phyloP scores from a whole-genome alignment of 169 alveolate genomes.

The Plasmodium vinckei region DNA sequence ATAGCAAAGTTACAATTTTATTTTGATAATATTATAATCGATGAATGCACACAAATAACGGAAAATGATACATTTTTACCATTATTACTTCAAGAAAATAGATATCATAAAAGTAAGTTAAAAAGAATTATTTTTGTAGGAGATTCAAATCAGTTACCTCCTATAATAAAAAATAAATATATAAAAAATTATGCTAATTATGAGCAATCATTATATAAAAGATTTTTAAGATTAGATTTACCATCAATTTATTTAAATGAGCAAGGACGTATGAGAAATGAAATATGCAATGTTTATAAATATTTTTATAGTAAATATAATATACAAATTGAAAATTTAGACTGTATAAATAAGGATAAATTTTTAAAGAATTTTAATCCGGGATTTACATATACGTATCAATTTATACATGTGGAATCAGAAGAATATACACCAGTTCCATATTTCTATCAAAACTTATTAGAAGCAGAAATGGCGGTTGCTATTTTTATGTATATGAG shows the following conservation, averaged over 20 bases:
- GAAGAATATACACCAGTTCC: conserved; percentile 92
- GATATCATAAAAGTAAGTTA: conserved; percentile 81
- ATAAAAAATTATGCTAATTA: conserved; percentile 85
- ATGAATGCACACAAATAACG: conserved; percentile 93
- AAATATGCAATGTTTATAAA: conserved; percentile 90
- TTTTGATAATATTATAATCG: conserved; percentile 90
- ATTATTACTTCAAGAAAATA: conserved; percentile 88
- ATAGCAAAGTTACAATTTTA: conserved; percentile 84
- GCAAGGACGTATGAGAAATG: conserved; percentile 93
- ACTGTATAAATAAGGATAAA: conserved; percentile 44
- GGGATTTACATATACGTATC: conserved; percentile 85
- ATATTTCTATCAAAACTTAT: conserved; percentile 92
- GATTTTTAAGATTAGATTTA: conserved; percentile 88
- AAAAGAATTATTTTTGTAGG: conserved; percentile 93
- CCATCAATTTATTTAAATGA: conserved; percentile 87
- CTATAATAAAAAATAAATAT: conserved; percentile 91
- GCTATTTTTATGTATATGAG: conserved; percentile 95
- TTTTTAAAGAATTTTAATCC: conserved; percentile 63
- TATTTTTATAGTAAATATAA: conserved; percentile 86
- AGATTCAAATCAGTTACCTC: conserved; percentile 95
- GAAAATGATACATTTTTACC: conserved; percentile 94
- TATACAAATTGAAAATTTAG: conserved; percentile 56
- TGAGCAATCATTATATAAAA: conserved; percentile 89
- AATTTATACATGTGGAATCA: conserved; percentile 90
- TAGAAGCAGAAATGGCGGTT: conserved; percentile 94